Evolutionary conservation across 805 yeast species (phyloP).

Genomic region (Pichia californica): DNA sequence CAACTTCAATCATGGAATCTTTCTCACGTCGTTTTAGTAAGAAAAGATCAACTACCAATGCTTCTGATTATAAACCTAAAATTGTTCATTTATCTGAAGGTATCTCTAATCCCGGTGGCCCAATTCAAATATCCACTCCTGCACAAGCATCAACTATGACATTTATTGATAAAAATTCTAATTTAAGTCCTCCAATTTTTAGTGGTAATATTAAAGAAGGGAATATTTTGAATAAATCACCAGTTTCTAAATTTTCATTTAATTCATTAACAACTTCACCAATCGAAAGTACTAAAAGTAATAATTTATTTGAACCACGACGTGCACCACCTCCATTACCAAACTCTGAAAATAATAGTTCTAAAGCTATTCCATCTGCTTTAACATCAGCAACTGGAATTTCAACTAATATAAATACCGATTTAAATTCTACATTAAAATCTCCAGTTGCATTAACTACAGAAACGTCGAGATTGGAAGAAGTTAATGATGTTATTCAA

Average conservation of each 20-base stretch:
- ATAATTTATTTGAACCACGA: slow-evolving; percentile 8
- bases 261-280: not conserved
- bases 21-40: slow-evolving; percentile 24
- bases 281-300: not conserved
- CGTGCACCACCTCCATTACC: slow-evolving; percentile 13
- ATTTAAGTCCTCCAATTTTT: not conserved
- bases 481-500: slow-evolving; percentile 1
- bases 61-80: slow-evolving; percentile 12
- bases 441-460: slow-evolving; percentile 7
- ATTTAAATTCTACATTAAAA: not conserved
- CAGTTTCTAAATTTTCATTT: not conserved
- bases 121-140: slow-evolving; percentile 16
- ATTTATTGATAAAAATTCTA: not conserved
- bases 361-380: not conserved
- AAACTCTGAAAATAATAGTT: too few species aligned
- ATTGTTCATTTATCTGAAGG: slow-evolving; percentile 23
- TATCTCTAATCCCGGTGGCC: slow-evolving; percentile 17
- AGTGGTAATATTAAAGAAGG: too few species aligned
- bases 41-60: slow-evolving; percentile 7
- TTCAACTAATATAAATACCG: not conserved
- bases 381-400: not conserved
- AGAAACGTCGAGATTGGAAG: not conserved
- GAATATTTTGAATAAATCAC: not conserved
- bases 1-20: slow-evolving; percentile 24
- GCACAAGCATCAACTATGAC: slow-evolving; percentile 4